Evolutionary conservation across 1,139 yeast species (phyloP), one percentile per base, ranked within the genome.

Genomic region (Geotrichum candidum): DNA sequence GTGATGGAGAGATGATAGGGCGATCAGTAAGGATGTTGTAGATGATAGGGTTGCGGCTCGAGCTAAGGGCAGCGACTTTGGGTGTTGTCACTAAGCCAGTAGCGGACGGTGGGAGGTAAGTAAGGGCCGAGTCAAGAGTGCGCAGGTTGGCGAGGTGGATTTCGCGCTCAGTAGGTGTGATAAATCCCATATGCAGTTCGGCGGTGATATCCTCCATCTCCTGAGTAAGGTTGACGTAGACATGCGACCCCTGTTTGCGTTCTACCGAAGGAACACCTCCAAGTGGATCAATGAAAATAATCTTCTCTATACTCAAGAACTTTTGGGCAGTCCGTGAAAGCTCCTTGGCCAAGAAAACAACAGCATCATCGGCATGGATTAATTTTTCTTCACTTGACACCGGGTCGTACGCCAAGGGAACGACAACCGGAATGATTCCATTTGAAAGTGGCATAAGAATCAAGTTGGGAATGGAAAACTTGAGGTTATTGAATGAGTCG

Each of bases 211-310:
- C 87, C 0, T 84, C 79, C 68, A 82, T 87, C 70, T 94, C 99
- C 73, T 94, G 98, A 7, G 86, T 82, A 56, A 94, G 75, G 70
- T 94, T 94, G 65, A 94, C 86, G 65, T 87, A 88, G 0, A 94
- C 96, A 74, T 94, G 99, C 3, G 94, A 85, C 60, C 87, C 85
- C 62, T 83, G 82, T 38, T 68, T 68, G 65, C 98, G 78, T 70
- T 91, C 97, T 45, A 85, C 78, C 0, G 96, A 87, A 0, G 98
- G 98, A 11, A 90, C 87, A 0, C 99, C 99, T 1, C 99, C 99
- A 15, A 82, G 73, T 0, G 86, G 84, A 68, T 91, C 97, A 38
- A 94, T 77, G 66, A 87, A 84, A 9, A 94, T 84, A 38, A 94
- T 76, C 67, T 94, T 94, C 66, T 94, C 98, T 41, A 94, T 81